phyloP scores from a whole-genome alignment of 1,284 basidiomycete species.

The Tranzscheliella williamsii region DNA sequence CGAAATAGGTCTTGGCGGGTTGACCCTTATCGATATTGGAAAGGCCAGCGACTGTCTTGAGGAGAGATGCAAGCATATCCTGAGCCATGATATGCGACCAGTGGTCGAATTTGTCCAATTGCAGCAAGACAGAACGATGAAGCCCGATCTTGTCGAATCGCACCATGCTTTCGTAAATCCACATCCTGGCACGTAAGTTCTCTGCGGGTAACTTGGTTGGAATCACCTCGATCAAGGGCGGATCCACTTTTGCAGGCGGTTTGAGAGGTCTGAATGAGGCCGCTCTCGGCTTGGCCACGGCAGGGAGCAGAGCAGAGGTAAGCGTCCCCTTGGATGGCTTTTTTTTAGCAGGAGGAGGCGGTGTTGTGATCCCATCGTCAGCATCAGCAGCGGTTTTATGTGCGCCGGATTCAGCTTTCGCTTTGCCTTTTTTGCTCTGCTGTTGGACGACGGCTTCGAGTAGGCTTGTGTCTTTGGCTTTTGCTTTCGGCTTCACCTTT shows the following conservation, averaged over 20 bases:
- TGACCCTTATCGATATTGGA: conserved; percentile 40
- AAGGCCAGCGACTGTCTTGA: conserved; percentile 38
- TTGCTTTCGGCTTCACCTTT: conserved; percentile 4
- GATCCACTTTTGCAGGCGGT: conserved; percentile 12
- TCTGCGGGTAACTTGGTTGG: conserved; percentile 33
- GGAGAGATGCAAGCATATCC: conserved; percentile 35
- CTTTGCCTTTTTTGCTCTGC: conserved; percentile 5
- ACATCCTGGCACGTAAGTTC: conserved; percentile 48
- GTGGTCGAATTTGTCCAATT: conserved; percentile 45
- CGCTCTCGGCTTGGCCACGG: conserved; percentile 2
- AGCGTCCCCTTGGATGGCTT: conserved; percentile 12
- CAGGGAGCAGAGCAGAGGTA: conserved; percentile 6
- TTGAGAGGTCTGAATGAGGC: conserved; percentile 27
- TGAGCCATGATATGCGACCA: conserved; percentile 43
- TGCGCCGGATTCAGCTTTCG: conserved; percentile 2
- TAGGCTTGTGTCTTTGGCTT: conserved; percentile 8
- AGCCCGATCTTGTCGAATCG: conserved; percentile 49
- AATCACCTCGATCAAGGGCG: conserved; percentile 34
- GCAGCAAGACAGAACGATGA: conserved; percentile 17
- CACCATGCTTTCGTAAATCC: conserved; percentile 51
- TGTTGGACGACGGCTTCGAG: conserved; percentile 10
- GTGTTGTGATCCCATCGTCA: conserved; percentile 22
- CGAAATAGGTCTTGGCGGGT: conserved; percentile 18
- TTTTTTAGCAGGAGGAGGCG: conserved; percentile 12
- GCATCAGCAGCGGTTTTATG: conserved; percentile 3